A percentile compares a stretch with the other conserved stretches of the same genome.
phyloP scores from a whole-genome alignment of 805 yeast species.

The Nakazawaea ambrosiae region DNA sequence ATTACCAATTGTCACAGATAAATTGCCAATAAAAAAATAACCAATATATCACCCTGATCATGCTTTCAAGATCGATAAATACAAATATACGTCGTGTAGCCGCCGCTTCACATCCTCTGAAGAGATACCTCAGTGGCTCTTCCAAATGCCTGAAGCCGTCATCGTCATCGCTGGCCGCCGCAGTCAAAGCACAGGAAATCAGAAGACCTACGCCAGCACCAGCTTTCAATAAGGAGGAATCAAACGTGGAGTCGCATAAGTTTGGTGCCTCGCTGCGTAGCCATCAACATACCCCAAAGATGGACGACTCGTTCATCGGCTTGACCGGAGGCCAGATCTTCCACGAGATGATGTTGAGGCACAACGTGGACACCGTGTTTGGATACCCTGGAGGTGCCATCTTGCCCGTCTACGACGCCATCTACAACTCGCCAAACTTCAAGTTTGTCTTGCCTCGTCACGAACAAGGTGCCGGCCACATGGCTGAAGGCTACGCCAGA shows the following conservation, averaged over 20 bases:
- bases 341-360: constrained; percentile 98
- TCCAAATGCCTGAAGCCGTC: neutral
- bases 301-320: constrained; percentile 89
- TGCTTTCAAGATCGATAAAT: constrained; percentile 10
- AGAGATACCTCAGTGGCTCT: neutral
- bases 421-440: constrained; percentile 83
- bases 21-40: too few relatives aligned
- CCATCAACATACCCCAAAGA: constrained; percentile 15
- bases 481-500: constrained; percentile 99
- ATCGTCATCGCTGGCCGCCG: neutral
- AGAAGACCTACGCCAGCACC: neutral
- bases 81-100: constrained; percentile 3
- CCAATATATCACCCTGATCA: neutral
- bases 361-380: constrained; percentile 89
- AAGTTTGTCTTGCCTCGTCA: constrained; percentile 90
- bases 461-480: constrained; percentile 99
- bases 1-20: too few relatives aligned
- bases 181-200: neutral
- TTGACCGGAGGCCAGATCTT: constrained; percentile 97
- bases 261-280: neutral
- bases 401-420: constrained; percentile 95
- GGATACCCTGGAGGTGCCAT: constrained; percentile 99
- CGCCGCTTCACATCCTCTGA: neutral
- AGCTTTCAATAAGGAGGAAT: neutral
- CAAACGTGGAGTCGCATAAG: neutral